Conservation (phyloP, 257 asterid genomes). For the Lycium ferocissimum region DNA sequence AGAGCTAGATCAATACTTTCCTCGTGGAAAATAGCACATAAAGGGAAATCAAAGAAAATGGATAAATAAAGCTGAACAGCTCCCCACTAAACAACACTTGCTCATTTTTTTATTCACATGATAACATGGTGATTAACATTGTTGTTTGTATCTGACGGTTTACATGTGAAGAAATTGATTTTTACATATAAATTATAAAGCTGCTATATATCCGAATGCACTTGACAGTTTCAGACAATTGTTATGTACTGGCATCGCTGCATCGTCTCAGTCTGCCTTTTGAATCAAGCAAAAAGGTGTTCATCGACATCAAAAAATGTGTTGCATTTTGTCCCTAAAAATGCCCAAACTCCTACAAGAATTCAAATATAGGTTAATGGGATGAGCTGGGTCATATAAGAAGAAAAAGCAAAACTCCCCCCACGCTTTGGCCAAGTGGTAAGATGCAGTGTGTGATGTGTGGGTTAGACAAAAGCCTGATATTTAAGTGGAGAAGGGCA, state of each 20-base stretch:
- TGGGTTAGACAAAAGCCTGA: neutral
- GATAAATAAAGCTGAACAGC: neutral
- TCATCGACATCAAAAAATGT: slow-evolving; percentile 4
- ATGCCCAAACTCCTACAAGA: slow-evolving; percentile 42
- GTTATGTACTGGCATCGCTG: neutral
- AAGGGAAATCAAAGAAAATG: neutral
- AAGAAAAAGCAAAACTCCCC: neutral
- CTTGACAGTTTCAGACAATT: slow-evolving; percentile 15
- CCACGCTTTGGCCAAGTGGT: neutral
- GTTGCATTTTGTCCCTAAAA: slow-evolving; percentile 9
- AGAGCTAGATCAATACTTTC: neutral
- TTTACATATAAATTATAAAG: slow-evolving; percentile 16
- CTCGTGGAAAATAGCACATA: neutral
- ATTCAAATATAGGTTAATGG: slow-evolving; percentile 17
- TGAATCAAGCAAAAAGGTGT: neutral
- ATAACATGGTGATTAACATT: neutral
- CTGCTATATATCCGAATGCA: neutral
- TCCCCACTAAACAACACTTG: neutral
- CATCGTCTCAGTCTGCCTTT: slow-evolving; percentile 11
- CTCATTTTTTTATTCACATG: slow-evolving; percentile 26
- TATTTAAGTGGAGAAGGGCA: neutral
- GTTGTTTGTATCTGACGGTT: slow-evolving; percentile 2
- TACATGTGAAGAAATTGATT: slow-evolving; percentile 20
- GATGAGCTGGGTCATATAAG: neutral
- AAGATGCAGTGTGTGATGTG: neutral